Evolutionary conservation across 1,284 basidiomycete species (phyloP).

Genomic region (Ganoderma meredithae): DNA sequence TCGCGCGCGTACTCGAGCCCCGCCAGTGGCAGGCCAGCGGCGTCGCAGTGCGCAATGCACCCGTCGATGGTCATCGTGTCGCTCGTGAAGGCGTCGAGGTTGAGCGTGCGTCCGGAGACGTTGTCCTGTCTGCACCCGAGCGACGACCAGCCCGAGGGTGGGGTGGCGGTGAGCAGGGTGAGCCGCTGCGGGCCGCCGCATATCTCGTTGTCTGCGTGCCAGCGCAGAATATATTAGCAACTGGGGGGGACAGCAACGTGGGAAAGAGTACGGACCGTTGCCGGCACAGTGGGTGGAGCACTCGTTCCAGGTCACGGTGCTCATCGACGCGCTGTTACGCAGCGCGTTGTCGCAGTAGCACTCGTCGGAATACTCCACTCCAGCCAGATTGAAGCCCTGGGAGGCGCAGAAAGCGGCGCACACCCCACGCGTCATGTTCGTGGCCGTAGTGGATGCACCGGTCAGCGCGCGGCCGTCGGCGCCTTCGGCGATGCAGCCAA

Average conservation of each 20-base stretch:
- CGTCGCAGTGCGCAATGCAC: conserved; percentile 34
- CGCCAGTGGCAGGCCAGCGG: conserved; percentile 34
- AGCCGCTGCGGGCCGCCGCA: conserved; percentile 39
- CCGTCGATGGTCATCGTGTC: conserved; percentile 31
- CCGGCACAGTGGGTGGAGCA: conserved; percentile 27
- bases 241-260: not conserved
- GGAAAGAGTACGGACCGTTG: conserved; percentile 15
- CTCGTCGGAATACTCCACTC: conserved; percentile 37
- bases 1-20: conserved; percentile 38
- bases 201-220: conserved; percentile 27
- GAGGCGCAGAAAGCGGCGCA: conserved; percentile 27
- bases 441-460: conserved; percentile 28
- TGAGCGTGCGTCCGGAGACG: conserved; percentile 33
- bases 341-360: conserved; percentile 37
- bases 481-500: conserved; percentile 40
- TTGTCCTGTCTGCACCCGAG: conserved; percentile 13
- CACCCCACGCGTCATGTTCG: conserved; percentile 28
- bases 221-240: not conserved
- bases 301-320: conserved; percentile 20
- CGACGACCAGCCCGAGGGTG: conserved; percentile 27
- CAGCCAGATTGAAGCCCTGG: conserved; percentile 35
- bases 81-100: conserved; percentile 35
- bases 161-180: conserved; percentile 24
- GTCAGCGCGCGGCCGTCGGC: conserved; percentile 37
- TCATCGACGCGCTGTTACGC: conserved; percentile 22